Conservation (phyloP, 2,329 filamentous ascomycete genomes). For the Lasiodiplodia hormozganensis region DNA sequence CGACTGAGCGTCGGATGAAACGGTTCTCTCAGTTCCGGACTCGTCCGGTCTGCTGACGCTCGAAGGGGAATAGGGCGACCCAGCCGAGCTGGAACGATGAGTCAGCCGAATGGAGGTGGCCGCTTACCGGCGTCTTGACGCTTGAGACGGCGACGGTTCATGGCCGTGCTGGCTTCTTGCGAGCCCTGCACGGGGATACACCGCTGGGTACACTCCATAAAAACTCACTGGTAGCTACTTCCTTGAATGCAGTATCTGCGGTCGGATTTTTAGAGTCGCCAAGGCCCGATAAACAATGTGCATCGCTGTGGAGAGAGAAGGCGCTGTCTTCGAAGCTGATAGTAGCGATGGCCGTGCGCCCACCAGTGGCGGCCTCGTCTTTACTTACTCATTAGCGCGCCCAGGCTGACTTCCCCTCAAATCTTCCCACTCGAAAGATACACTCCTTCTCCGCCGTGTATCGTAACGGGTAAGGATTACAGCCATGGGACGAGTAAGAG, state of each 20-base stretch:
- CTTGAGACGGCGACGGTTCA: neutral
- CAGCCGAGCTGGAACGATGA: slow-evolving; percentile 2
- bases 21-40: slow-evolving; percentile 19
- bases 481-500: slow-evolving; percentile 28
- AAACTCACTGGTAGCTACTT: neutral
- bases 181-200: neutral
- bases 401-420: slow-evolving; percentile 24
- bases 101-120: slow-evolving; percentile 2
- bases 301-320: neutral
- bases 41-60: slow-evolving; percentile 3
- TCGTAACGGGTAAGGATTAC: slow-evolving; percentile 24
- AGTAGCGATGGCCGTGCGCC: neutral
- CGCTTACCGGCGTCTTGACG: neutral
- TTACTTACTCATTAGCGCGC: neutral
- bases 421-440: slow-evolving; percentile 26
- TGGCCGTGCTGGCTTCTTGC: neutral
- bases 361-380: neutral
- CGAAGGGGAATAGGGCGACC: slow-evolving; percentile 6
- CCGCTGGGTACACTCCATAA: neutral
- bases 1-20: slow-evolving; percentile 16
- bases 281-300: neutral
- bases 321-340: neutral
- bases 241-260: neutral
- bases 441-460: slow-evolving; percentile 25
- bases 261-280: neutral